Evolutionary conservation across 2,329 filamentous ascomycete genomes (phyloP).

Genomic region (Parafenestella ontariensis): DNA sequence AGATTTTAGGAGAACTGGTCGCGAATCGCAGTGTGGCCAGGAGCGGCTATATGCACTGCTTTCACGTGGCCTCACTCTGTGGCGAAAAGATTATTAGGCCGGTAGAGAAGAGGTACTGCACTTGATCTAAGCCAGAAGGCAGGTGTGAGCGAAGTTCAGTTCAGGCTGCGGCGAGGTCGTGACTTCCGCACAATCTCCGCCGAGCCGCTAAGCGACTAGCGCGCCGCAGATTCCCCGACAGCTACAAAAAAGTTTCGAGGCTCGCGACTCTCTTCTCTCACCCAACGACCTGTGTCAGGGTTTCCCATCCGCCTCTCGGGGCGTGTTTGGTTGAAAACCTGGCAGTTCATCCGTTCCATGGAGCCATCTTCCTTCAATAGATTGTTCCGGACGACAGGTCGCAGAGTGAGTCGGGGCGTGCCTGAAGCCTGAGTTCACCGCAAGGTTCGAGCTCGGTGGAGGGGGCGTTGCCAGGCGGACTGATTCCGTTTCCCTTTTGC

Average conservation of each 20-base stretch:
- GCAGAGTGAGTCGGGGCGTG: constrained; percentile 73
- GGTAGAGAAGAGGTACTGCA: not conserved
- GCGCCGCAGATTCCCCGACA: constrained; percentile 15
- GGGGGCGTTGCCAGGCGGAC: constrained; percentile 42
- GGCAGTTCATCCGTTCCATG: constrained; percentile 78
- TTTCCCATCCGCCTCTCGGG: constrained; percentile 67
- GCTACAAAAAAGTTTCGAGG: constrained; percentile 40
- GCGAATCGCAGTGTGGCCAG: not conserved
- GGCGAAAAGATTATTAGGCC: not conserved
- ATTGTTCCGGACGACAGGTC: constrained; percentile 93
- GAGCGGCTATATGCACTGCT: not conserved
- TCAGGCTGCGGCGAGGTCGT: constrained; percentile 3
- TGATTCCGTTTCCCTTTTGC: constrained; percentile 71
- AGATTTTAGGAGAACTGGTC: not conserved
- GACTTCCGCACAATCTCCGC: constrained; percentile 10
- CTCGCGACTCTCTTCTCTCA: constrained; percentile 43
- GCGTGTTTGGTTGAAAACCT: constrained; percentile 74
- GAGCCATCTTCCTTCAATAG: constrained; percentile 76
- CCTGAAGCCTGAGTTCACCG: constrained; percentile 59
- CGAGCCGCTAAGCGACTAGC: constrained; percentile 33
- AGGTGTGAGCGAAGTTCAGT: not conserved
- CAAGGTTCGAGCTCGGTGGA: constrained; percentile 49
- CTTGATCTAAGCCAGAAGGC: not conserved
- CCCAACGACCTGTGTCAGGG: constrained; percentile 85
- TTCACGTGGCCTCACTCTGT: not conserved